Base-by-base conservation (phyloP, 306 rosid species). In the Vigna unguiculata region DNA sequence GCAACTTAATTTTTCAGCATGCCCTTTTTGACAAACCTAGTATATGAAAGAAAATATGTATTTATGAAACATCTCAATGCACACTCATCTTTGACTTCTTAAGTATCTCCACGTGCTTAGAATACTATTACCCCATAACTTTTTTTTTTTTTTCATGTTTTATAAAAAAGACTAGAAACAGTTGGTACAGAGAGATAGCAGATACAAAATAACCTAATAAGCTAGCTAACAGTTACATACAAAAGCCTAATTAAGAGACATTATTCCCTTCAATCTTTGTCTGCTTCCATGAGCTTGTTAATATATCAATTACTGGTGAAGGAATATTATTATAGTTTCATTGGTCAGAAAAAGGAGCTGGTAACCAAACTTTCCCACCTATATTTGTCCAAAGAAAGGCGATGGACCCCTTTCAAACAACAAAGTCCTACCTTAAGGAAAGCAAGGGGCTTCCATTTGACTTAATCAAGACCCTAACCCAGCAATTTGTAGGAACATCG, bases 301-400 rank as follows among this genome's bases (percentile, higher is more conserved):
- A 80, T 83, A 80, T 83, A 76, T 66, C 36, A 72, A 32, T 34
- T 48, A 46, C 59, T 62, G 69, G 87, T 81, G 86, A 81, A 86
- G 38, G 48, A 5, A 58, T 58, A 22, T 9, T 21, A 7, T 78
- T 65, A 28, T 28, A 67, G 41, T 59, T 72, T 78, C 49, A 89
- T 87, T 84, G 91, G 96, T 88, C 86, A 82, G 85, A 73, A 80
- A 86, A 90, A 61, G 96, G 91, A 86, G 95, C 91, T 76, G 91
- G 93, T 89, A 84, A 88, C 96, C 96, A 89, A 93, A 91, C 93
- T 89, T 89, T 88, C 81, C 88, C 94, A 89, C 92, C 93, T 80
- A 74, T 74, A 85, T 80, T 86, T 85, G 66, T 83, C 65, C 83
- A 16, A 80, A 66, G 72, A 86, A 87, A 86, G 84, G 47, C 46